A percentile compares a stretch with the other conserved stretches of the same genome.
Conservation (phyloP, 331 rosid species). For the Malus hybrid region DNA sequence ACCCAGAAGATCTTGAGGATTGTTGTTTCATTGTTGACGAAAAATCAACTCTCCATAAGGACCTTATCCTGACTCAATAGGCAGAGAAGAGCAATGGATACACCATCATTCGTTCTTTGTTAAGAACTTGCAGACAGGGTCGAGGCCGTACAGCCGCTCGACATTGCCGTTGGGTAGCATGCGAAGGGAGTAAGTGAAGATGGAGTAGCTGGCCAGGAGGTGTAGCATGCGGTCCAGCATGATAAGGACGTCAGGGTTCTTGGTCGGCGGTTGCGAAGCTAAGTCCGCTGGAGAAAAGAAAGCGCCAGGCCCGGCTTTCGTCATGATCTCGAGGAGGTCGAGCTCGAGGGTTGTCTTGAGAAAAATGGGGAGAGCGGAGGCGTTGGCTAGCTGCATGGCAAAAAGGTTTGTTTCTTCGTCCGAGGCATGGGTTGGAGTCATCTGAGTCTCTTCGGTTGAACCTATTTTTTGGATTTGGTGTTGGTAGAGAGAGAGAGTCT, state of each 20-base stretch:
- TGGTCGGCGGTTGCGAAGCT: conserved; percentile 55
- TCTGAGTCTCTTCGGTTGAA: conserved; percentile 61
- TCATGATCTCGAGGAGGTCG: conserved; percentile 67
- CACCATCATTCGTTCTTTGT: conserved; percentile 47
- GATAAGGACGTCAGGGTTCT: conserved; percentile 57
- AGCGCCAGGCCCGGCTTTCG: conserved; percentile 57
- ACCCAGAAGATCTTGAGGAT: conserved; percentile 23
- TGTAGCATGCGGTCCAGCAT: conserved; percentile 78
- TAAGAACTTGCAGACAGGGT: too few species aligned
- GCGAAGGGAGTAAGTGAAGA: conserved; percentile 37
- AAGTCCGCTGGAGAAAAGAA: conserved; percentile 45
- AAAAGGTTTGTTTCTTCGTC: conserved; percentile 85
- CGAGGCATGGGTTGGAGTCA: conserved; percentile 57
- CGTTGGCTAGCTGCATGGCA: conserved; percentile 87
- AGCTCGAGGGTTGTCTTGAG: conserved; percentile 77
- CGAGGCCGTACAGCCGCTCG: too few species aligned
- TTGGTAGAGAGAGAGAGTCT: neutral
- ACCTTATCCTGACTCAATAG: conserved; percentile 93
- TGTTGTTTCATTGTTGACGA: neutral
- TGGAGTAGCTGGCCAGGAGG: conserved; percentile 61
- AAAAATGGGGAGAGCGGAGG: conserved; percentile 79
- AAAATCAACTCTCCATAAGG: conserved; percentile 76
- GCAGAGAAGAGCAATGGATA: conserved; percentile 63
- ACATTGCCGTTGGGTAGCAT: neutral
- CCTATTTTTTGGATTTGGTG: conserved; percentile 19